phyloP scores from a whole-genome alignment of 2,329 filamentous ascomycete genomes.

The Endoconidiophora polonica region DNA sequence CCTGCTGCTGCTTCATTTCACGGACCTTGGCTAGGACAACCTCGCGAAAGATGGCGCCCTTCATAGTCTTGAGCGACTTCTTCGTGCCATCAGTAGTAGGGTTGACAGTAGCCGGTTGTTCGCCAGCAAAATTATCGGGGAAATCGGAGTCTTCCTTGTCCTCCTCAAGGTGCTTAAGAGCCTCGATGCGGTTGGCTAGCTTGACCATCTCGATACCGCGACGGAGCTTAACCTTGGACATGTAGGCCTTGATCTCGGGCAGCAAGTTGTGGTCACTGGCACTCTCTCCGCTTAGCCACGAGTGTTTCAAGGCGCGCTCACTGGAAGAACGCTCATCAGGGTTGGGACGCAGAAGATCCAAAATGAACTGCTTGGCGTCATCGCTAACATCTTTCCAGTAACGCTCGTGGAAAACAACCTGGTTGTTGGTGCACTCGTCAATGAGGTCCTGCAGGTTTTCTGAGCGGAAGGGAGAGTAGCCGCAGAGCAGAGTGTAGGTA shows the following conservation, averaged over 20 bases:
- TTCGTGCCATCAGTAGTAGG: conserved; percentile 24
- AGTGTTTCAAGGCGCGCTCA: conserved; percentile 60
- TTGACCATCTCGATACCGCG: conserved; percentile 94
- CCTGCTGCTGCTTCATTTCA: conserved; percentile 78
- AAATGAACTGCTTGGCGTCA: conserved; percentile 91
- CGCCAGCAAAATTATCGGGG: conserved; percentile 25
- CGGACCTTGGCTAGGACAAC: conserved; percentile 86
- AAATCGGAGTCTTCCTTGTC: conserved; percentile 61
- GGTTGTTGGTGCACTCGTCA: conserved; percentile 72
- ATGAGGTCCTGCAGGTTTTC: conserved; percentile 88
- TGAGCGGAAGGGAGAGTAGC: conserved; percentile 93
- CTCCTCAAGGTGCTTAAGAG: conserved; percentile 84
- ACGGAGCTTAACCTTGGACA: conserved; percentile 76
- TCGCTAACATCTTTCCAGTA: conserved; percentile 97
- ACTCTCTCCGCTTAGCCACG: conserved; percentile 80
- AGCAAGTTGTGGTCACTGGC: conserved; percentile 89
- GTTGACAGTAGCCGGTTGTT: conserved; percentile 31
- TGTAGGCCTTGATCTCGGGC: conserved; percentile 88
- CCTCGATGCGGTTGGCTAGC: conserved; percentile 85
- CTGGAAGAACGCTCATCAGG: conserved; percentile 64
- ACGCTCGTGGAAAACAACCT: conserved; percentile 86
- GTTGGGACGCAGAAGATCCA: conserved; percentile 60
- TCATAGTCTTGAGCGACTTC: conserved; percentile 32
- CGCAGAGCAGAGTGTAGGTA: conserved; percentile 93
- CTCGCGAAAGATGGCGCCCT: conserved; percentile 73